Base-by-base conservation (phyloP, 371 early-diverging fungal species). In the Mucor piriformis region DNA sequence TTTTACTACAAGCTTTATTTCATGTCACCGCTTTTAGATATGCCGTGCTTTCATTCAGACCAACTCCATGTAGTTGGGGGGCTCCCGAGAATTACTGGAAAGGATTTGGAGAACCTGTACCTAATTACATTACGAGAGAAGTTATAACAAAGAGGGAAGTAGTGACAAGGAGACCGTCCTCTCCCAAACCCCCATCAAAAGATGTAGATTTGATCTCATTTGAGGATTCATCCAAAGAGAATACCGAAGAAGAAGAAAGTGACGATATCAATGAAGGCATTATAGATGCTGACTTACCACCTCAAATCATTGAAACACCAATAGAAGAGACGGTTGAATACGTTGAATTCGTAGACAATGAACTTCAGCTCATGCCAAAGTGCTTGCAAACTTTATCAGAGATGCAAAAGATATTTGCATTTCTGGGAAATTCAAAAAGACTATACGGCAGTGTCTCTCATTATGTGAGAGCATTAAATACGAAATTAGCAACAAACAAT, bases 371-470 rank as follows among this genome's bases (percentile, higher is more conserved):
- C 3, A 57, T 68, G 54, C 58, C 69, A 6, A 57, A 53, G 27
- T 61, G 47, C 15, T n/a, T 69, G 15, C 50, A 57, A 20, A 57
- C 60, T 0, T 24, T 78, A 6, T 50, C 63, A 0, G 79, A 78
- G 51, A 18, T 75, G 37, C 79, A 78, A 25, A 70, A 71, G 18
- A 18, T 72, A 10, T 77, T 74, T 59, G 77, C 58, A 6, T 77
- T 67, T 49, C 51, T 77, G 32, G 46, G 54, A 1, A 48, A 64
- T 29, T 59, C 74, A 8, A 44, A 60, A 2, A 61, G 77, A 38
- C 20, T 46, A 6, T 77, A 77, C 54, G 72, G 66, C 3, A 67
- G 49, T 40, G 58, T 55, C 3, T 54, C 61, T 23, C 64, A 69
- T 29, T 63, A 65, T 25, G 65, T 69, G 0, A 57, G 62, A 38